Percentiles rank a stretch among this genome's conserved stretches.
phyloP scores from a whole-genome alignment of 129 eudicot genomes.

The Sambucus nigra region DNA sequence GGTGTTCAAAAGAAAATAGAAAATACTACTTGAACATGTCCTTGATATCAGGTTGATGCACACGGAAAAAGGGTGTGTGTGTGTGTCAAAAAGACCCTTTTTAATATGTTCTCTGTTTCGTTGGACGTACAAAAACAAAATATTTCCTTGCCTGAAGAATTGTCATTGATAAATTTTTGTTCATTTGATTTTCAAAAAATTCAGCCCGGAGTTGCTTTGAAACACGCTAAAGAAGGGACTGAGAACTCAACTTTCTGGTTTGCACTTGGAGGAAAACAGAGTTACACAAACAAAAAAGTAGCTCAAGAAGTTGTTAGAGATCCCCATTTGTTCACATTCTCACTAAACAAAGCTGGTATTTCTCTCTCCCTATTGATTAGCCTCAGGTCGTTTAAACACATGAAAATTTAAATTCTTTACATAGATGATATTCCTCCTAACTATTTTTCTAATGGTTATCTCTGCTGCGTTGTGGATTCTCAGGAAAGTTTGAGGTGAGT shows the following conservation, averaged over 20 bases:
- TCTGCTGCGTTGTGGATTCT: conserved; percentile 25
- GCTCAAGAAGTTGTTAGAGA: conserved; percentile 63
- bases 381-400: not conserved
- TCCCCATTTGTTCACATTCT: conserved; percentile 77
- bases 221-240: conserved; percentile 95
- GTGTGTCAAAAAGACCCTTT: too few species aligned
- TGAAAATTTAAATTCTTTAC: not conserved
- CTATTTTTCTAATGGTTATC: conserved; percentile 22
- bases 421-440: conserved; percentile 17
- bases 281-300: conserved; percentile 74
- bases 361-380: not conserved
- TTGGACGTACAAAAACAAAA: too few species aligned
- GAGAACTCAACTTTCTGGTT: conserved; percentile 94
- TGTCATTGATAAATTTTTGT: not conserved
- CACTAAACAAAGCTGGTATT: conserved; percentile 51
- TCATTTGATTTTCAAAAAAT: conserved; percentile 4
- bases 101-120: too few species aligned
- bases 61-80: too few species aligned
- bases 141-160: not conserved
- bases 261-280: conserved; percentile 91
- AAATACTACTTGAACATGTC: too few species aligned
- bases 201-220: conserved; percentile 75
- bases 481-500: conserved; percentile 91
- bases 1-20: too few species aligned
- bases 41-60: too few species aligned